A percentile compares a stretch with the other conserved stretches of the same genome.
Conservation (phyloP, 176 grass and related monocot genomes). For the Oryza officinalis region DNA sequence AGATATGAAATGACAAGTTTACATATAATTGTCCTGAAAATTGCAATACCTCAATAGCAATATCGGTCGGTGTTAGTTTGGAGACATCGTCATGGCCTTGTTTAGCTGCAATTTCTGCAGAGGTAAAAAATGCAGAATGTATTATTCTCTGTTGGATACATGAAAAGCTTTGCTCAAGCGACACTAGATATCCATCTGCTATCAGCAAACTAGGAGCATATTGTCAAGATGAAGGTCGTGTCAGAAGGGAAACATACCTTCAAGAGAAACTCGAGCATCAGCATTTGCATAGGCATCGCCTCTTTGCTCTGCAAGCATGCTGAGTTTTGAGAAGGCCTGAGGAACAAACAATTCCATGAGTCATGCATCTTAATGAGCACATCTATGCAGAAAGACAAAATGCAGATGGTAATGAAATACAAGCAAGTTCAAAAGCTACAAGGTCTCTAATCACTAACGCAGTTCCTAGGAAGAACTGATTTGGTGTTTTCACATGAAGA, state of each 20-base stretch:
- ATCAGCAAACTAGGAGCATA: background rate
- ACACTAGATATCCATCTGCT: background rate
- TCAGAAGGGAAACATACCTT: conserved; percentile 52
- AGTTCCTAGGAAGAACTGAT: background rate
- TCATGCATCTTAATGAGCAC: conserved; percentile 15
- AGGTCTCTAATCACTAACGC: background rate
- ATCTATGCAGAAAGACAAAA: background rate
- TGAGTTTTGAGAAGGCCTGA: conserved; percentile 74
- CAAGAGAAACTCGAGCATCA: conserved; percentile 65
- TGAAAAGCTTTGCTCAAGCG: background rate
- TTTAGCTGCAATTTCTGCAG: conserved; percentile 74
- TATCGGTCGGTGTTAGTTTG: conserved; percentile 69
- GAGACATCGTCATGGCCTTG: conserved; percentile 71
- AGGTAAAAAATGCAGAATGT: background rate
- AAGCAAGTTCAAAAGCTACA: background rate
- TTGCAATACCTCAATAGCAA: conserved; percentile 66
- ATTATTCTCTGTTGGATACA: conserved; percentile 8
- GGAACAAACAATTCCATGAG: conserved; percentile 6
- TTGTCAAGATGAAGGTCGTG: background rate
- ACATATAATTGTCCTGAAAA: background rate
- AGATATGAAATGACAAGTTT: background rate
- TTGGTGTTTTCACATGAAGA: background rate
- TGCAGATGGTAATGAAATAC: background rate
- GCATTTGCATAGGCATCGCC: conserved; percentile 69
- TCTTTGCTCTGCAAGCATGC: conserved; percentile 67